These are phyloP conservation scores for Galium porrigens DNA, from an alignment of 305 asterid genomes.

Conservation along the genomic window DNA sequence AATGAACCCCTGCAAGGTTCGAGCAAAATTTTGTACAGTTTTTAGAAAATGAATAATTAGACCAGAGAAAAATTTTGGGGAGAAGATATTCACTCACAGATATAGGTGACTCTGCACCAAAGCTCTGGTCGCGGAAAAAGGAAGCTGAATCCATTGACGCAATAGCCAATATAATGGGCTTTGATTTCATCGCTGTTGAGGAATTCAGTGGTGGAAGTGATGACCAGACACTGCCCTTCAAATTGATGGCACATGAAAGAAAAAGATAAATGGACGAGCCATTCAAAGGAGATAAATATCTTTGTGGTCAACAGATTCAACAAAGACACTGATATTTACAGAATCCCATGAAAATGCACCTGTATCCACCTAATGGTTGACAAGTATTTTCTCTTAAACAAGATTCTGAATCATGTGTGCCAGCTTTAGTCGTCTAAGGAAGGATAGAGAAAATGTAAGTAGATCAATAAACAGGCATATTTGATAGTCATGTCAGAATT, in stretches of 20 bases:
- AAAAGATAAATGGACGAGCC: conserved; percentile 24
- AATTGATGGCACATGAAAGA: conserved; percentile 30
- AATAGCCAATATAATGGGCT: conserved; percentile 54
- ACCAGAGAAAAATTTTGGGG: background rate
- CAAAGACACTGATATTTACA: conserved; percentile 1
- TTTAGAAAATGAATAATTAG: background rate
- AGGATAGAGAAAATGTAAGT: conserved; percentile 12
- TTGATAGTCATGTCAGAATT: background rate
- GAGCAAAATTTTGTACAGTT: conserved; percentile 9
- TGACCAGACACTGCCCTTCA: conserved; percentile 99
- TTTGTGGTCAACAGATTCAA: background rate
- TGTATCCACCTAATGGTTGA: conserved; percentile 97
- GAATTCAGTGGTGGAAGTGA: conserved; percentile 65
- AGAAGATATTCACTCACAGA: conserved; percentile 47
- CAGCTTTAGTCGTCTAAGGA: conserved; percentile 76
- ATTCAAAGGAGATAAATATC: conserved; percentile 5
- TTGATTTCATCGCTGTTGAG: conserved; percentile 35
- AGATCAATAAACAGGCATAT: conserved; percentile 14
- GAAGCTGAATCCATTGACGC: conserved; percentile 95
- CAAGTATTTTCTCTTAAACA: conserved; percentile 76
- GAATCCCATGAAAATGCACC: conserved; percentile 35
- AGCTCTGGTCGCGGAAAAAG: conserved; percentile 78
- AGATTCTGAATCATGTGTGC: conserved; percentile 70
- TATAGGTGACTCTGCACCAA: conserved; percentile 93
- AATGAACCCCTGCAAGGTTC: conserved; percentile 53